These are phyloP conservation scores for Mucor indicus DNA, from an alignment of 371 early-diverging fungal species.

Conservation along the genomic window DNA sequence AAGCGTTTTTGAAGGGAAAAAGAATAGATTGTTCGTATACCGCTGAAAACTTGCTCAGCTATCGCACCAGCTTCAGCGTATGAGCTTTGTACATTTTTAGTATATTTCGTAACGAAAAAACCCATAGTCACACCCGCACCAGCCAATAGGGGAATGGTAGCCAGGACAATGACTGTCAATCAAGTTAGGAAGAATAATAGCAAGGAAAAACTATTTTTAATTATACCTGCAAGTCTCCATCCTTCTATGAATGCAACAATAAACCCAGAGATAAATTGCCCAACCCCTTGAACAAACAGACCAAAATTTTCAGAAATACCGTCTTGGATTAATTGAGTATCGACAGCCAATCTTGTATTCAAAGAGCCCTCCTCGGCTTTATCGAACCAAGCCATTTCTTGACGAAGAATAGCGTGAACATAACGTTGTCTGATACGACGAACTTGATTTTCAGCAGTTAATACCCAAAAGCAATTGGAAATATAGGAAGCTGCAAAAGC, in stretches of 20 bases:
- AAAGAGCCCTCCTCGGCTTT: slow-evolving; percentile 56
- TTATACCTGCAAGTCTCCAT: no score
- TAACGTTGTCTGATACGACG: slow-evolving; percentile 47
- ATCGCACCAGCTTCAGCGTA: slow-evolving; percentile 42
- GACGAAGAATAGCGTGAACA: slow-evolving; percentile 70
- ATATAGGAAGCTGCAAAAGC: slow-evolving; percentile 26
- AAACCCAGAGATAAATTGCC: slow-evolving; percentile 23
- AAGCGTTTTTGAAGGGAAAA: slow-evolving; percentile 78
- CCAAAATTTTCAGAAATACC: slow-evolving; percentile 85
- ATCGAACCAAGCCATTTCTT: slow-evolving; percentile 90
- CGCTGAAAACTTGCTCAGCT: slow-evolving; percentile 69
- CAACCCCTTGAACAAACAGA: slow-evolving; percentile 56
- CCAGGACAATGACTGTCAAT: slow-evolving; percentile 67
- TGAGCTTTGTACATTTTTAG: slow-evolving; percentile 22
- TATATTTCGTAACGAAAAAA: slow-evolving; percentile 52
- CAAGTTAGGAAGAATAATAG: slow-evolving; percentile 43
- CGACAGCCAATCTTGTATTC: slow-evolving; percentile 68
- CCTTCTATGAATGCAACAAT: slow-evolving; percentile 61
- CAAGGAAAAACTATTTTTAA: slow-evolving; percentile 30
- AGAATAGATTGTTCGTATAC: slow-evolving; percentile 84
- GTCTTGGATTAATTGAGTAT: slow-evolving; percentile 76
- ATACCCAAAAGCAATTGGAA: slow-evolving; percentile 34
- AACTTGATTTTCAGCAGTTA: slow-evolving; percentile 31
- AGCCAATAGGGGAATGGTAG: slow-evolving; percentile 58
- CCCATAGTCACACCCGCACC: slow-evolving; percentile 57